phyloP scores from a whole-genome alignment of 768 basidiomycete species.

The Lyophyllum decastes region DNA sequence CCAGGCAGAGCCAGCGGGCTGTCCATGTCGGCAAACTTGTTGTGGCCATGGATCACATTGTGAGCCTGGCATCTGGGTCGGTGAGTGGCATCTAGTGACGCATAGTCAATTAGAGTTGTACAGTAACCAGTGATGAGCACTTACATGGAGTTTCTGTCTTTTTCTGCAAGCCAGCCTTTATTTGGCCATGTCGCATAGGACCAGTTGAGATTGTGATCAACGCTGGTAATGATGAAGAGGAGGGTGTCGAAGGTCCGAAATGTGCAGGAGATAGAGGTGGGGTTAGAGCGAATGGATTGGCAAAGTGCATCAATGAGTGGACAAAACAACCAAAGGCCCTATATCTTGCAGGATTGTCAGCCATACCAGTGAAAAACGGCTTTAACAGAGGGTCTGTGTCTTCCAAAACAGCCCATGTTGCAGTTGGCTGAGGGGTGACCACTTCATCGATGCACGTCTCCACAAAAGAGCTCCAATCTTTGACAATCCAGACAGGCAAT shows the following conservation, averaged over 20 bases:
- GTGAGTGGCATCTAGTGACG: not conserved
- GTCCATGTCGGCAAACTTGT: not conserved
- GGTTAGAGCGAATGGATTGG: not conserved
- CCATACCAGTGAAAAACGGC: not conserved
- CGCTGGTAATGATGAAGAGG: not conserved
- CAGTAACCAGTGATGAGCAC: not conserved
- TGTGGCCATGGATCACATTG: not conserved
- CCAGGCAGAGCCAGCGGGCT: not conserved
- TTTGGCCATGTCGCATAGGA: not conserved
- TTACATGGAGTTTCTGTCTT: not conserved
- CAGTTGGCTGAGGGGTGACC: not conserved
- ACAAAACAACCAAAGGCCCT: not conserved
- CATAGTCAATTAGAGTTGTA: not conserved
- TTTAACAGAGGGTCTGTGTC: not conserved
- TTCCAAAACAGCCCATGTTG: not conserved
- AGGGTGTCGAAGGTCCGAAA: no score
- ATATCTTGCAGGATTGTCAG: not conserved
- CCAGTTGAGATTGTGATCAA: not conserved
- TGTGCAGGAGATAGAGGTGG: no score
- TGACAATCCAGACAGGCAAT: conserved; percentile 3
- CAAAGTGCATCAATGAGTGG: not conserved
- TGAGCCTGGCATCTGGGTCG: not conserved
- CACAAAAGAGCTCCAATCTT: not conserved
- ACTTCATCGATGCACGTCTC: not conserved
- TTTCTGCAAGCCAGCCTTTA: not conserved